Evolutionary conservation across 495 filamentous ascomycete species (phyloP).

Genomic region (Penicillium coffeae): DNA sequence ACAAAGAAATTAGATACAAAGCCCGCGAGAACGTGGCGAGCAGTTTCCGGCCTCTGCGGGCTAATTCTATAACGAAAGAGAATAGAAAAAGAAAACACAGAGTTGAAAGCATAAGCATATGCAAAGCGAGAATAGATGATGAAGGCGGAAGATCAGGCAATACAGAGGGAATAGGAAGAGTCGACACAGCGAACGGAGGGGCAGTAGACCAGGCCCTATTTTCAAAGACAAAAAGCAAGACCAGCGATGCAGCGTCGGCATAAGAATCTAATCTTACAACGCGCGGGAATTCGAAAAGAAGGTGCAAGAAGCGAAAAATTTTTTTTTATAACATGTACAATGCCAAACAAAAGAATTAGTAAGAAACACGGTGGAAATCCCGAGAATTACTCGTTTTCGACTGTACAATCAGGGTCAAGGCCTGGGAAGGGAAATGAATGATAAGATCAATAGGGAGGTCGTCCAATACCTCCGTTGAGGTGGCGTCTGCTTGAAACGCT

Average conservation of each 20-base stretch:
- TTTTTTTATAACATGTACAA: constrained; percentile 23
- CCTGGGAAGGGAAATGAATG: neutral
- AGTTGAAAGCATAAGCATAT: constrained; percentile 15
- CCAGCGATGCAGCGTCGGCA: no score
- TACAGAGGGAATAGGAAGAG: constrained; percentile 6
- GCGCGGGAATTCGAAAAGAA: no score
- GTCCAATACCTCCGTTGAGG: constrained; percentile 35
- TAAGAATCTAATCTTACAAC: no score
- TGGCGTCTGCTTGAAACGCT: constrained; percentile 21
- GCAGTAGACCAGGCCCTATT: neutral
- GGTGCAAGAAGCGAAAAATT: constrained; percentile 4
- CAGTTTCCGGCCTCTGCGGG: neutral
- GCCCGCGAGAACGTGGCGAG: constrained; percentile 4
- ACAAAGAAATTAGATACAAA: constrained; percentile 22
- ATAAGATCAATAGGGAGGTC: constrained; percentile 38
- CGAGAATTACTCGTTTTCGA: constrained; percentile 5
- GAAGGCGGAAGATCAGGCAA: constrained; percentile 13
- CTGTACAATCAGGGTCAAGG: constrained; percentile 14
- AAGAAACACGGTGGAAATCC: neutral
- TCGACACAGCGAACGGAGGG: constrained; percentile 1
- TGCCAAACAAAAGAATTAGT: constrained; percentile 1
- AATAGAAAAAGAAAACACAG: neutral
- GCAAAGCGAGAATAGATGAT: constrained; percentile 10
- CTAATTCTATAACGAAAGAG: neutral
- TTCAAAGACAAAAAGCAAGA: no score